Conservation (phyloP, 2,329 filamentous ascomycete genomes). For the Neocatenulostroma microsporum region DNA sequence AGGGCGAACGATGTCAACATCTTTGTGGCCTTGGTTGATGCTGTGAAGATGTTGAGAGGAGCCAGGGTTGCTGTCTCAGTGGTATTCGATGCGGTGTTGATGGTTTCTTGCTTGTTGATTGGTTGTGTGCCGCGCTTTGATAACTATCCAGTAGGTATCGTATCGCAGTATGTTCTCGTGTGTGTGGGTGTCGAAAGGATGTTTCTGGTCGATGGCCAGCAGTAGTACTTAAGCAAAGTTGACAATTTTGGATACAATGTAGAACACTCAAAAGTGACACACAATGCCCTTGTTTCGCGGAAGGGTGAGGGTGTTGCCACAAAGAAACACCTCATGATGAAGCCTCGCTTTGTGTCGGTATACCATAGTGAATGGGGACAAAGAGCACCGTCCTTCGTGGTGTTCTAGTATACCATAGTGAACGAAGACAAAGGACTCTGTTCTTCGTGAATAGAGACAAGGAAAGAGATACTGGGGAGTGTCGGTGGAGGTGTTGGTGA, state of each 20-base stretch:
- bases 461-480: too few relatives aligned
- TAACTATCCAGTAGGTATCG: background rate
- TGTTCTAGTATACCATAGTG: too few relatives aligned
- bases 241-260: background rate
- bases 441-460: too few relatives aligned
- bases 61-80: conserved; percentile 1
- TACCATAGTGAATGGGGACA: background rate
- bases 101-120: background rate
- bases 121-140: background rate
- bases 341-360: background rate
- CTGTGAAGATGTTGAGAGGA: background rate
- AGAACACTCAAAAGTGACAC: background rate
- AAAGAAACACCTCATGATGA: background rate
- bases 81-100: background rate
- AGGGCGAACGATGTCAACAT: conserved; percentile 4
- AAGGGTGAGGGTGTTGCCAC: too few relatives aligned
- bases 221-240: background rate
- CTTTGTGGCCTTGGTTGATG: background rate
- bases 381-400: too few relatives aligned
- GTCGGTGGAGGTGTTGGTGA: too few relatives aligned
- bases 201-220: too few relatives aligned
- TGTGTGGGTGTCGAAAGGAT: background rate
- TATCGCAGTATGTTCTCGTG: background rate
- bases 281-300: background rate
- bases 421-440: too few relatives aligned